These are phyloP conservation scores for Xylaria sp. DNA, from an alignment of 2,329 filamentous ascomycete species.

Conservation along the genomic window DNA sequence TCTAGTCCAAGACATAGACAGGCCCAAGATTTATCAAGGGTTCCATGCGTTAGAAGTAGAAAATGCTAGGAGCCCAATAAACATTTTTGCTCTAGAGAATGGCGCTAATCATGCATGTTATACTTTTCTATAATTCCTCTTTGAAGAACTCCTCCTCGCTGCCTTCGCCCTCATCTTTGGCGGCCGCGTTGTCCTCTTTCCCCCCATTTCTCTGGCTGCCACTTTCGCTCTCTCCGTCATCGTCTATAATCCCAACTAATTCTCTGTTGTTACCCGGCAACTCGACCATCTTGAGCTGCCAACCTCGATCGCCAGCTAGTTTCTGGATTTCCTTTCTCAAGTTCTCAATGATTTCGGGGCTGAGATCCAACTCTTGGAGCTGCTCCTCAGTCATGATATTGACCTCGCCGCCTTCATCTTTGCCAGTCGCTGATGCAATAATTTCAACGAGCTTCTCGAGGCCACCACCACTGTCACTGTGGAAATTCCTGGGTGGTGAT, in stretches of 20 bases:
- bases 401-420: constrained; percentile 70
- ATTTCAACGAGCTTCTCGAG: constrained; percentile 54
- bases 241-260: constrained; percentile 75
- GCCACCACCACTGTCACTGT: constrained; percentile 41
- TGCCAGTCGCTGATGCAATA: constrained; percentile 57
- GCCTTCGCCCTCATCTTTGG: constrained; percentile 46
- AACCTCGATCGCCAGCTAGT: constrained; percentile 75
- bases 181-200: not conserved
- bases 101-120: constrained; percentile 39
- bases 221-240: constrained; percentile 58
- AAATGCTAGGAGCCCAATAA: not conserved
- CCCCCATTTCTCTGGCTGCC: constrained; percentile 22
- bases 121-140: constrained; percentile 60
- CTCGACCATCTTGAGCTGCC: constrained; percentile 84
- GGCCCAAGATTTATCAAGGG: not conserved
- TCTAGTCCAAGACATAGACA: not conserved
- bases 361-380: constrained; percentile 73
- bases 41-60: not conserved
- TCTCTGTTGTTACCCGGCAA: constrained; percentile 69
- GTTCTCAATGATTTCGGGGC: constrained; percentile 73
- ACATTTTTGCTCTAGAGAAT: constrained; percentile 26
- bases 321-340: constrained; percentile 75
- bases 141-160: constrained; percentile 64
- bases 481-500: constrained; percentile 56
- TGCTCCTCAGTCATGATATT: constrained; percentile 72